These are phyloP conservation scores for Apiospora marii DNA, from an alignment of 2,329 filamentous ascomycete genomes.

Conservation along the genomic window DNA sequence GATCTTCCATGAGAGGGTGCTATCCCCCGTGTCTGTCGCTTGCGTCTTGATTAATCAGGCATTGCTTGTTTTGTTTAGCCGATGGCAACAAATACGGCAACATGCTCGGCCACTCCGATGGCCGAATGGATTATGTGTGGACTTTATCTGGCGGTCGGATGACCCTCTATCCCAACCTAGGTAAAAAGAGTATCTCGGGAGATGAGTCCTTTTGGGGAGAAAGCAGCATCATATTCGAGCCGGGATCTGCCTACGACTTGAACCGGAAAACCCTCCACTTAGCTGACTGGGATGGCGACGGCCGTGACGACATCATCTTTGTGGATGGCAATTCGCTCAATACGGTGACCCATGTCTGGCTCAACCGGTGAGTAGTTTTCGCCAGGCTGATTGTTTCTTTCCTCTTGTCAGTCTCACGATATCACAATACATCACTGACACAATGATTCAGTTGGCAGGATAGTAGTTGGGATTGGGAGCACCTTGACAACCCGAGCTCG, in stretches of 20 bases:
- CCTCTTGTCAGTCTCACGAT: too few relatives aligned
- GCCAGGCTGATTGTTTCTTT: too few relatives aligned
- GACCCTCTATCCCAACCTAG: conserved; percentile 26
- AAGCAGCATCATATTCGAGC: too few relatives aligned
- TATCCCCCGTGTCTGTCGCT: too few relatives aligned
- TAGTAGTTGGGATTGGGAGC: conserved; percentile 24
- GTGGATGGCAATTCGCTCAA: conserved; percentile 37
- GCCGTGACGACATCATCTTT: conserved; percentile 43
- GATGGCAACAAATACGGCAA: conserved; percentile 38
- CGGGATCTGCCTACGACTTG: too few relatives aligned
- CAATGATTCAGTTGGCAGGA: too few relatives aligned
- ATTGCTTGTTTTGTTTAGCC: too few relatives aligned
- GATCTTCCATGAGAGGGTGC: too few relatives aligned
- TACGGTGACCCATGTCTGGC: conserved; percentile 33
- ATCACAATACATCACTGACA: neutral
- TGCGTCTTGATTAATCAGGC: too few relatives aligned
- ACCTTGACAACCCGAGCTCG: conserved; percentile 20
- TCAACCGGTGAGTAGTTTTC: conserved; percentile 33
- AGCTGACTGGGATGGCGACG: conserved; percentile 48
- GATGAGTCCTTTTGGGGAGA: too few relatives aligned
- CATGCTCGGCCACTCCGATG: conserved; percentile 38
- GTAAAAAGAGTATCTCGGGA: too few relatives aligned
- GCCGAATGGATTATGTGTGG: conserved; percentile 38
- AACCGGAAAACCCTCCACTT: conserved; percentile 42
- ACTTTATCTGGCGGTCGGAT: conserved; percentile 30